Conservation (phyloP, 2,329 filamentous ascomycete genomes). For the Thelonectria rubi region DNA sequence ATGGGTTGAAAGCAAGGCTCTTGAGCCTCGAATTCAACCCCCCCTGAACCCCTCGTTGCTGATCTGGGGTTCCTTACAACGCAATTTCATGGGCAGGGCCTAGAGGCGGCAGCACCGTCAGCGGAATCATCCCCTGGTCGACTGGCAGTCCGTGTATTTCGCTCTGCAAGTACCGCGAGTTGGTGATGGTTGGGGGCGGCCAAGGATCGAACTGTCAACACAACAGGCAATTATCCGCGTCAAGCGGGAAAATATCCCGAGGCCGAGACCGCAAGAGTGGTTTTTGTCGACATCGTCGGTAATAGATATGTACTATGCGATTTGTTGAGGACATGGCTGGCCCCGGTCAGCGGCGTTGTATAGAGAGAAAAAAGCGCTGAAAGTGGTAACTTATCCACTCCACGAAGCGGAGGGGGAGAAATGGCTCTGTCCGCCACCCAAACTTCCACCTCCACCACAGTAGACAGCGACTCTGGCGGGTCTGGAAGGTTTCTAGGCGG, state of each 20-base stretch:
- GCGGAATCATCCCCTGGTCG: background rate
- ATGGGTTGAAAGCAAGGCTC: too few relatives aligned
- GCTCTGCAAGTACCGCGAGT: background rate
- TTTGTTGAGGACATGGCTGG: constrained; percentile 6
- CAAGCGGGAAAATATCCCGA: background rate
- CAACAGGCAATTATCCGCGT: constrained; percentile 14
- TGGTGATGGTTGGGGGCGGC: constrained; percentile 9
- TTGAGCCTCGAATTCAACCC: background rate
- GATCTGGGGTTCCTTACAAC: background rate
- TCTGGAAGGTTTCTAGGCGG: constrained; percentile 22
- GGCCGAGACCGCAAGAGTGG: constrained; percentile 17
- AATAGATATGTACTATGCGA: background rate
- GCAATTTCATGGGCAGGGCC: constrained; percentile 20
- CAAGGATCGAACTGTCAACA: background rate
- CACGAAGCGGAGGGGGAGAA: constrained; percentile 6
- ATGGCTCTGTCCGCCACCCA: constrained; percentile 13
- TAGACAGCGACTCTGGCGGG: constrained; percentile 20
- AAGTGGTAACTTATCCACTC: constrained; percentile 2
- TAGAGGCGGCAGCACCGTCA: background rate
- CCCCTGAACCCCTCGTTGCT: background rate
- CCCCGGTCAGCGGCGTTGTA: background rate
- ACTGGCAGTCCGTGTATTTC: constrained; percentile 2
- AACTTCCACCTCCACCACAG: constrained; percentile 7
- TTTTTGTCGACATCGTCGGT: constrained; percentile 7
- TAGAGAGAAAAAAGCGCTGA: background rate